Base-by-base conservation (phyloP, 495 filamentous ascomycete genomes). In the Daldinia caldariorum region DNA sequence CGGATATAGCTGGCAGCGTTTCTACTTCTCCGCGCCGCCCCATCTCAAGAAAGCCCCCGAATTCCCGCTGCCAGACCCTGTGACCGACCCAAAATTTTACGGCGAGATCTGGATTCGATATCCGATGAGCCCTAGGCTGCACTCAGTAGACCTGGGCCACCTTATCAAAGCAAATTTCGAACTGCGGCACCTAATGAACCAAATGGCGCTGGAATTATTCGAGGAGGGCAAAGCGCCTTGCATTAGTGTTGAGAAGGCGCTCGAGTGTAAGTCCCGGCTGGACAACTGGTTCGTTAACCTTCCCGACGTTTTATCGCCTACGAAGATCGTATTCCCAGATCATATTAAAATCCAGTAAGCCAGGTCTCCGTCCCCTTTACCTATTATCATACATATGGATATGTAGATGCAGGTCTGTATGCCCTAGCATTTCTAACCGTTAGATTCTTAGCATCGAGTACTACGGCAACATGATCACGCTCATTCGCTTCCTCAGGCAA, bases 41-140 rank as follows among this genome's bases (percentile, higher is more conserved):
- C 31, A 74, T 31, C 34, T 78, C 32, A 66, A 35, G 29, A 35
- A 73, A 0, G 63, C 79, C 0, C 80, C 80, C 0, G 60, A 56
- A 18, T 67, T 60, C 18, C 58, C 73, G 18, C 51, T 82, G 8
- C 80, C 80, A 6, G 67, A 79, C 45, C 79, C 78, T 0, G 7
- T 43, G 6, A n/a, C 62, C 14, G 58, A 78, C 37, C 69, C 76
- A 0, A 12, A 74, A 13, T 82, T 71, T 65, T 82, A 80, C 56
- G 77, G 79, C n/a, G 79, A 81, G 67, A 72, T 72, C 8, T 79
- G 75, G 75, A 60, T 82, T 16, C 73, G 57, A 13, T 82, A 80
- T 54, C 79, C 80, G 14, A 29, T 67, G 31, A 68, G 67, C 43
- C 66, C 71, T 20, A 61, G 63, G 6, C 49, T 67, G 8, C 61